Base-by-base conservation (phyloP, 371 early-diverging fungal genomes). In the Thermomucor indicae-seudaticae region DNA sequence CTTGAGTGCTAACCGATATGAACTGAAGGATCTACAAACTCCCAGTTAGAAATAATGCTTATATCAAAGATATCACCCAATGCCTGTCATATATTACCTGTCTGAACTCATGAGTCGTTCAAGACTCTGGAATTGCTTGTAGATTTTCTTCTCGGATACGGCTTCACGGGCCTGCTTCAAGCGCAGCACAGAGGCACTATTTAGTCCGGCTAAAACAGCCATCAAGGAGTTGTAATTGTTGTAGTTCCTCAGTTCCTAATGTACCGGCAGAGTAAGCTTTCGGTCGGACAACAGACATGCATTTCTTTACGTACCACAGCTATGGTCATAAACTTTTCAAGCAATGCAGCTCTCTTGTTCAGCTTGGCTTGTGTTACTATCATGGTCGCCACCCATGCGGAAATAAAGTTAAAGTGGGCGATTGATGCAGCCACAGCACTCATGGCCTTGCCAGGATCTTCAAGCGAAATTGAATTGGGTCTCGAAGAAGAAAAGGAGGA, bases 171-270 rank as follows among this genome's bases (percentile, higher is more conserved):
- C 84, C 20, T 80, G 80, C 27, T 67, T 64, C 17, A 85, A 54
- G 20, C 86, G 63, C 3, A 75, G 58, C 27, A 85, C 79, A 12
- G 85, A 60, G 0, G 86, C 84, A 40, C 75, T 81, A 51, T 85
- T 87, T 50, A 89, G 68, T 4, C 88, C 89, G 2, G 86, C 85
- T 43, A 89, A 57, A 27, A 89, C 64, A 6, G 89, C 86, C 86
- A 86, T 87, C 17, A 80, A 46, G 1, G 86, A 77, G 43, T 84
- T 87, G 48, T 76, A 89, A 55, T 89, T 89, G 47, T 78, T 79
- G 43, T 72, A 63, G 10, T 77, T 65, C 29, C 71, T 67, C 14
- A 78, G 66, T 29, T 72, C 67, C 78, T 79, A 49, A n/a, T 11
- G 10, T 17, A 38, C 19, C 31, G 25, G 41, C n/a, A 39, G n/a